phyloP scores from a whole-genome alignment of 1,284 basidiomycete genomes.

The Leccinum cinnamomeum region DNA sequence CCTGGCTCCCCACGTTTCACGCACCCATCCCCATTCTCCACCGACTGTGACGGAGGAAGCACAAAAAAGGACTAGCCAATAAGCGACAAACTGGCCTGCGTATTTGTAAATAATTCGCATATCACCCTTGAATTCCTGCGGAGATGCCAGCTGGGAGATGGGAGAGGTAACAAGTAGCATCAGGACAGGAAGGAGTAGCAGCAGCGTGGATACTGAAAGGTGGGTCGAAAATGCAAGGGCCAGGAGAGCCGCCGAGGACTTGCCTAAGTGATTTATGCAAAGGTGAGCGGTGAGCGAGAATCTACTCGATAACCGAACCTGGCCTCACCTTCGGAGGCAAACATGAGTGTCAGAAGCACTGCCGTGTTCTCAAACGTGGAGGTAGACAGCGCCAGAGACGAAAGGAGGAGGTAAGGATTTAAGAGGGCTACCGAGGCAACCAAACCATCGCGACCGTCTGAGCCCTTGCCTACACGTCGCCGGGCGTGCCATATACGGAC shows the following conservation, averaged over 20 bases:
- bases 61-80: constrained; percentile 44
- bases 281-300: neutral
- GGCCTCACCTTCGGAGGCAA: constrained; percentile 64
- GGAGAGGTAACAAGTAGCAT: constrained; percentile 65
- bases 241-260: constrained; percentile 55
- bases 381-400: constrained; percentile 79
- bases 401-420: constrained; percentile 84
- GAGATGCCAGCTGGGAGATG: constrained; percentile 62
- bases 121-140: constrained; percentile 44
- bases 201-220: constrained; percentile 66
- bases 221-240: constrained; percentile 70
- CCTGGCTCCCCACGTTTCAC: constrained; percentile 83
- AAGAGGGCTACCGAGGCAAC: constrained; percentile 73
- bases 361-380: constrained; percentile 78
- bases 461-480: constrained; percentile 41
- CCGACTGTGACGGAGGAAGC: constrained; percentile 43
- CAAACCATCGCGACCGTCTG: constrained; percentile 51
- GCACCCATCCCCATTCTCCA: constrained; percentile 66
- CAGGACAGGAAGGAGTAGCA: constrained; percentile 68
- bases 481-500: constrained; percentile 66
- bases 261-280: constrained; percentile 42
- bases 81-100: constrained; percentile 48
- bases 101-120: constrained; percentile 42
- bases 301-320: neutral
- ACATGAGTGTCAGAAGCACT: constrained; percentile 66